Conservation (phyloP, 305 asterid species). For the Fraxinus greggii region DNA sequence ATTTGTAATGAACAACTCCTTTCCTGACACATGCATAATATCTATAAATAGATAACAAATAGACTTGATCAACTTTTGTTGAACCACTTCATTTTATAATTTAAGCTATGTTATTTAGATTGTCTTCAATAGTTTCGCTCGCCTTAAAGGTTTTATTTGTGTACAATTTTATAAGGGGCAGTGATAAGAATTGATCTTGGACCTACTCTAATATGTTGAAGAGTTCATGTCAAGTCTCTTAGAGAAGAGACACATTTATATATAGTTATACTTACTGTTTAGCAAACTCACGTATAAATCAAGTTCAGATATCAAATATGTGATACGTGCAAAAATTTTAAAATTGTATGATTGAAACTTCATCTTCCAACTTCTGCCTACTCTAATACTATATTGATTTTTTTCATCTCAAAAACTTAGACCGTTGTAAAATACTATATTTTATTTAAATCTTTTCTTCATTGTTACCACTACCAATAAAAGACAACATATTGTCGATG, state of each 20-base stretch:
- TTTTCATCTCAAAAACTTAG: background rate
- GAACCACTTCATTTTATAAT: background rate
- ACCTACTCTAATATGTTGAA: background rate
- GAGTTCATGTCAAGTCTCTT: background rate
- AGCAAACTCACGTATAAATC: background rate
- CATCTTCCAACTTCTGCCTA: background rate
- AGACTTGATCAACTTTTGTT: background rate
- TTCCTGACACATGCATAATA: background rate
- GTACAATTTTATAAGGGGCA: background rate
- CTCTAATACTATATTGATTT: background rate
- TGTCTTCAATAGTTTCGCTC: background rate
- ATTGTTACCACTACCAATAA: background rate
- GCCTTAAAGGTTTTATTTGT: background rate
- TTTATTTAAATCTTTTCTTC: background rate
- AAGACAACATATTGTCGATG: background rate
- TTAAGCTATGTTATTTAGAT: background rate
- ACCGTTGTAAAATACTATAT: background rate
- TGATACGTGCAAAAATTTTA: background rate
- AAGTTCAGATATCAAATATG: background rate
- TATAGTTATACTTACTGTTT: background rate
- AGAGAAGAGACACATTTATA: background rate
- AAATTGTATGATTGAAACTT: background rate
- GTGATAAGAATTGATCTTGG: background rate
- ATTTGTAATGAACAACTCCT: background rate
- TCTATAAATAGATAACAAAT: background rate